Base-by-base conservation (phyloP, 306 rosid genomes). In the Fragaria iinumae region DNA sequence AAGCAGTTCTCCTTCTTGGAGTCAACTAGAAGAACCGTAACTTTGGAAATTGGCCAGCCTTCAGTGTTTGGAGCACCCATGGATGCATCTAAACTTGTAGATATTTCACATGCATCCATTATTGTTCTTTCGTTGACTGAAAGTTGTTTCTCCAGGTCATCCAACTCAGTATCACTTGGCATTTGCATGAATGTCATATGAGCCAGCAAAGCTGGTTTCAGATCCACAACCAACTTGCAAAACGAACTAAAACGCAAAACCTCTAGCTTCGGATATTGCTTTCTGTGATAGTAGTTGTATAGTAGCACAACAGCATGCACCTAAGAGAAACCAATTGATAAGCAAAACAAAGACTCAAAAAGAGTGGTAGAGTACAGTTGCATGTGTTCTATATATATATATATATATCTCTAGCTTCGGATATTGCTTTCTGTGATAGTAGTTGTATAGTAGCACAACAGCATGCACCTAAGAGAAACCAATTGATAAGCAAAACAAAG, bases 31-130 rank as follows among this genome's bases (percentile, higher is more conserved):
- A 93, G 84, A 65, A 93, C 89, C 2, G 97, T 49, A 73, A 93
- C 92, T 88, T 91, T 90, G 21, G 92, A 84, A 83, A 90, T 76
- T 73, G 91, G 89, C 97, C 98, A 93, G 59, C 86, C 91, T 75
- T 87, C 90, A 29, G 83, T 75, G 21, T 86, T 76, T 76, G 95
- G 93, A 66, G 56, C 77, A 79, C 70, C 82, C 81, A 80, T 87
- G 63, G 92, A 84, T 62, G 88, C 88, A 85, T 90, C 93, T 67
- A 93, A 79, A 74, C 81, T 66, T 66, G 55, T 67, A 76, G 86
- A 88, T 65, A 88, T 74, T 78, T 88, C 87, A 80, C 98, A 93
- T 47, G 93, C 97, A 47, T 85, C 89, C 92, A 91, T 84, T 52
- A 91, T 81, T 77, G 60, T 48, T 81, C 86, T 90, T 84, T 91